Evolutionary conservation across 805 yeast species (phyloP), one percentile per base, ranked within the genome.

Genomic region (Zygosaccharomyces pseudorouxii): DNA sequence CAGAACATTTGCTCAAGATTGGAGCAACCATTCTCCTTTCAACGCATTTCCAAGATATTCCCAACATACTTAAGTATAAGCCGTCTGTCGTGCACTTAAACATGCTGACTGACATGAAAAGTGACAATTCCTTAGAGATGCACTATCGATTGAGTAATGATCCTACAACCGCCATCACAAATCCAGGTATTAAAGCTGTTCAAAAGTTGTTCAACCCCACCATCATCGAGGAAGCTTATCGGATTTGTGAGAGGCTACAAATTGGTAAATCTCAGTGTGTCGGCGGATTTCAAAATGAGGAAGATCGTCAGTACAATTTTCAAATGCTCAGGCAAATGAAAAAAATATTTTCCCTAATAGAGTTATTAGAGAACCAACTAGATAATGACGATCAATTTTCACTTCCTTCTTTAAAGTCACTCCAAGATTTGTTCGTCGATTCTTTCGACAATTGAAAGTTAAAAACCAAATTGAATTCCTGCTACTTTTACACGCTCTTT

Each of bases 31-130:
- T 72, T 0, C 70, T 73, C 49, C 50, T 74, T 11, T 66, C 77
- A 3, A 75, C 80, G 0, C 81, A 76, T 62, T 76, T 74, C 49
- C 65, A 58, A 38, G 73, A 73, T 40, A 56, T 76, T 9, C 72
- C 78, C 0, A 60, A 60, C 18, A 56, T 69, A 0, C 50, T 77
- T n/a, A 55, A 59, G 3, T 53, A 56, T 2, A 65, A 62, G 27
- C 61, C 66, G 0, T 68, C 71, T 0, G 74, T 75, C 2, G 42
- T 59, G 2, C 73, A 72, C 42, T 46, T 66, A 14, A 71, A 72
- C 38, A 72, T 75, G 76, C 53, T 53, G 19, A 56, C 68, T 0
- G 64, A 54, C 1, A 42, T 62, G 2, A 41, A 38, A 3, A 38
- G 35, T 7, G 40, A 54, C 12, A 52, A 56, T 3, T 42, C 42